Conservation (phyloP, 768 basidiomycete genomes). For the Paxillus rubicundulus region DNA sequence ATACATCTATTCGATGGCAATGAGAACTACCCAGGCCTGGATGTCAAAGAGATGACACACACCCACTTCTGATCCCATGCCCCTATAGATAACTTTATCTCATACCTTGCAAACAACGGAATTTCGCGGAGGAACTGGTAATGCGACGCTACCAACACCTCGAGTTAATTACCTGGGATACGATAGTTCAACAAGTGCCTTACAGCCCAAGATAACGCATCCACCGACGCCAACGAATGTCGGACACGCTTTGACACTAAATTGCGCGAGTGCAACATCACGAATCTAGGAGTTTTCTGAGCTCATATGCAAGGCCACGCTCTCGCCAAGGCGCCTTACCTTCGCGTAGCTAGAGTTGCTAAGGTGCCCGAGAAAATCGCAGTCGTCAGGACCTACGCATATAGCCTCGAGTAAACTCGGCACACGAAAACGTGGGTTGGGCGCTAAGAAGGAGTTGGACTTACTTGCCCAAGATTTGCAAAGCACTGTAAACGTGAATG, state of each 20-base stretch:
- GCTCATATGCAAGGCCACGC: neutral
- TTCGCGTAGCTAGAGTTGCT: constrained; percentile 16
- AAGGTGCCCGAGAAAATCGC: constrained; percentile 16
- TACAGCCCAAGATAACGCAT: constrained; percentile 1
- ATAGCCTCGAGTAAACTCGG: neutral
- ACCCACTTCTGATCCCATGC: constrained; percentile 20
- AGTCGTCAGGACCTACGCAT: constrained; percentile 16
- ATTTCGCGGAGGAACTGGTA: constrained; percentile 19
- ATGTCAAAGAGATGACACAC: neutral
- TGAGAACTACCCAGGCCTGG: neutral
- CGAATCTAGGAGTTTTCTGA: constrained; percentile 10
- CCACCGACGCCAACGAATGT: constrained; percentile 14
- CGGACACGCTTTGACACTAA: constrained; percentile 7
- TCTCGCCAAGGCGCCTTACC: neutral
- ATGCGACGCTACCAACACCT: constrained; percentile 4
- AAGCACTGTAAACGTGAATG: constrained; percentile 10
- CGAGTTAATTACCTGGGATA: neutral
- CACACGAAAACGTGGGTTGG: neutral
- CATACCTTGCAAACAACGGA: constrained; percentile 12
- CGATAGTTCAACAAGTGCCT: neutral
- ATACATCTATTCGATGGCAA: constrained; percentile 8
- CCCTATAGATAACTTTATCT: constrained; percentile 13
- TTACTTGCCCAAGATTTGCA: constrained; percentile 14
- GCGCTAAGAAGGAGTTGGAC: neutral
- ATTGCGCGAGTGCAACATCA: constrained; percentile 12